Evolutionary conservation across 495 filamentous ascomycete genomes (phyloP), one percentile per base, ranked within the genome.

Genomic region (Paragyromitra xinjiangensis): DNA sequence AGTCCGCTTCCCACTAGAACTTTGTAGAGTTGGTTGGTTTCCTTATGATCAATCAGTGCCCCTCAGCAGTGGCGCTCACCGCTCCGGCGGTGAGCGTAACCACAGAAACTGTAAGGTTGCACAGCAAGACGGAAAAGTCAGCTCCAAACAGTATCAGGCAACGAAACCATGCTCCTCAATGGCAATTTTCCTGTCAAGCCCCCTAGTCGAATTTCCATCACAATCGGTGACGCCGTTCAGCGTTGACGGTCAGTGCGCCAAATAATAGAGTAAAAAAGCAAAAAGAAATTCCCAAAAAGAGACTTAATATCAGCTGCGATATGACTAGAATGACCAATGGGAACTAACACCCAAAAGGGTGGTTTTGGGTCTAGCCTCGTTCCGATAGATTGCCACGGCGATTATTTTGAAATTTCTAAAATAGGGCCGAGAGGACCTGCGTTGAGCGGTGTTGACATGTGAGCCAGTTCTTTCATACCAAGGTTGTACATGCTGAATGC

Each of bases 11-110:
- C 42, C 55, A 39, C 7, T 64, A 26, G 50, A 56, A 22, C 34
- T 64, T 56, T 19, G n/a, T 58, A 59, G 44, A 55, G 44, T 64
- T 71, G 45, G 44, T 48, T 48, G 4, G 45, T 50, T 71, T 12
- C 55, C 44, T 63, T 29, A 51, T 40, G 45, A 68, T 75, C 63
- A 65, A 78, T 71, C 12, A 8, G 44, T 53, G 19, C 74, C 50
- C 50, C 14, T 72, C 40, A 71, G 50, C 66, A 72, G 69, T 71
- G 68, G 69, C 68, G 67, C 74, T 79, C 77, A 79, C 77, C 77
- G 77, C 73, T 39, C 44, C 11, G 22, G 77, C 74, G 77, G 77
- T 78, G 77, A 79, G 61, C 66, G 74, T 61, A 78, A 50, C 77
- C 59, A 61, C 16, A 71, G 39, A 59, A 19, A 70, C 65, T n/a